phyloP scores from a whole-genome alignment of 768 basidiomycete genomes.

The Daedalea quercina region DNA sequence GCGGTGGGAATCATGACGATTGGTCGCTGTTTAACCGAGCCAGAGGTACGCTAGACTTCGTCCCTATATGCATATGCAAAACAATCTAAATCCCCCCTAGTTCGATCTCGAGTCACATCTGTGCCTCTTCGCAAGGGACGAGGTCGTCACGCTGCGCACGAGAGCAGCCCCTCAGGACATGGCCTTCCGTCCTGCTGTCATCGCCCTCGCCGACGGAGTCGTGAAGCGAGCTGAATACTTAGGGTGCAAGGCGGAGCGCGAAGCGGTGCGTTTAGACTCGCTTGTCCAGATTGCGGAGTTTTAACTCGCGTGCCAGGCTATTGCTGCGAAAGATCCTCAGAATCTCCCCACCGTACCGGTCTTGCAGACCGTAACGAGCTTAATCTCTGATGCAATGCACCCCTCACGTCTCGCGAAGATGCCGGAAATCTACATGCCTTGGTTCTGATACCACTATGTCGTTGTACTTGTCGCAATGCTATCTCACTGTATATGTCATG shows the following conservation, averaged over 20 bases:
- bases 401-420: slow-evolving; percentile 80
- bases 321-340: slow-evolving; percentile 25
- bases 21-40: slow-evolving; percentile 82
- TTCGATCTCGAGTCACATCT: slow-evolving; percentile 91
- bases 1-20: slow-evolving; percentile 87
- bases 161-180: slow-evolving; percentile 53
- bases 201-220: slow-evolving; percentile 58
- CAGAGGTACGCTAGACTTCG: slow-evolving; percentile 54
- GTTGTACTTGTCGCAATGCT: background rate
- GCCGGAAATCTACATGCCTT: slow-evolving; percentile 80
- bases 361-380: slow-evolving; percentile 74
- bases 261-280: slow-evolving; percentile 46
- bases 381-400: slow-evolving; percentile 83
- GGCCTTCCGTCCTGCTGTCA: slow-evolving; percentile 48
- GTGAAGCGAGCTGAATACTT: slow-evolving; percentile 77
- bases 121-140: slow-evolving; percentile 88
- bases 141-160: slow-evolving; percentile 74
- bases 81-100: slow-evolving; percentile 28
- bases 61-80: background rate
- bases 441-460: slow-evolving; percentile 47
- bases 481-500: background rate
- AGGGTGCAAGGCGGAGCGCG: slow-evolving; percentile 83
- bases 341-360: slow-evolving; percentile 44
- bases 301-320: background rate
- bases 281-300: background rate